Conservation (phyloP, 2,329 filamentous ascomycete genomes). For the Ambrosiella beaveri region DNA sequence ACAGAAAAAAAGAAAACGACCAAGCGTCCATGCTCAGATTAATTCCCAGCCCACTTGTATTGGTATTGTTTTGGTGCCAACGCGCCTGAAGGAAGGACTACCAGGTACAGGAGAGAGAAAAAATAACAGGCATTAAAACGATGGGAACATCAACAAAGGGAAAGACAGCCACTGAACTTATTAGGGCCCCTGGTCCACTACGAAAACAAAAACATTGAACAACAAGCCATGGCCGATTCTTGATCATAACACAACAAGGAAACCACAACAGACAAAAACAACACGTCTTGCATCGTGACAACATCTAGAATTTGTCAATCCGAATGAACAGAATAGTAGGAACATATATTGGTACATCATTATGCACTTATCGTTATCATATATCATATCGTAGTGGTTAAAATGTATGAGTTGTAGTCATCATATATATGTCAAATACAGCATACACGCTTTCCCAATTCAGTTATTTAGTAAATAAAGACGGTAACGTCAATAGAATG, state of each 20-base stretch:
- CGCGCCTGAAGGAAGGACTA: not conserved
- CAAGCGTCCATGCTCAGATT: not conserved
- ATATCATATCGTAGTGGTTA: too few species aligned
- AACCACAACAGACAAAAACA: too few species aligned
- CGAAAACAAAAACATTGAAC: constrained; percentile 4
- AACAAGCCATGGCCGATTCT: not conserved
- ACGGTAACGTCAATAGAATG: too few species aligned
- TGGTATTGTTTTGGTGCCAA: not conserved
- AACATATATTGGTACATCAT: too few species aligned
- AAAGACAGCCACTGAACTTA: constrained; percentile 1
- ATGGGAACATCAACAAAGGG: not conserved
- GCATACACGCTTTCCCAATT: too few species aligned
- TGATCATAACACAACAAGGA: not conserved
- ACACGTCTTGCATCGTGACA: not conserved
- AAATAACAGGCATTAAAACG: not conserved
- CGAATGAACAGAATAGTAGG: too few species aligned
- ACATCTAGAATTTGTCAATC: too few species aligned
- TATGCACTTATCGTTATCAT: too few species aligned
- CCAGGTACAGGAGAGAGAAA: not conserved
- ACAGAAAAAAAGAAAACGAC: too few species aligned
- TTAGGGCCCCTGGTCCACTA: not conserved
- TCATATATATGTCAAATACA: too few species aligned
- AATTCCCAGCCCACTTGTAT: not conserved
- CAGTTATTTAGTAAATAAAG: not conserved
- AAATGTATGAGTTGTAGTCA: too few species aligned